Evolutionary conservation across 1,139 yeast genomes (phyloP).

Genomic region (Geotrichum cucujoidarum): DNA sequence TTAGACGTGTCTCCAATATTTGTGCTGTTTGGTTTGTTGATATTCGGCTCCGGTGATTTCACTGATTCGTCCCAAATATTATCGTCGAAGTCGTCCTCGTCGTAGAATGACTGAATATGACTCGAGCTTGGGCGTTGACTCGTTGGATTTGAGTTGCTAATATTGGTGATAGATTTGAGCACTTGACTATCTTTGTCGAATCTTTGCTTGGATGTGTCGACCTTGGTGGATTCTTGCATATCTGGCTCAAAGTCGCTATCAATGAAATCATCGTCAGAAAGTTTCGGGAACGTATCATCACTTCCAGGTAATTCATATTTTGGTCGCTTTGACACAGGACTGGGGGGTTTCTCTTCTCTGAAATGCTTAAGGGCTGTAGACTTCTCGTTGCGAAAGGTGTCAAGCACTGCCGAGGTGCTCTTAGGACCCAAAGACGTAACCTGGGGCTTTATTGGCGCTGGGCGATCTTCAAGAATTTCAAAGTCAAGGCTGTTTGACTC

Average conservation of each 20-base stretch:
- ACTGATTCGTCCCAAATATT: background rate
- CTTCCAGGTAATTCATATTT: background rate
- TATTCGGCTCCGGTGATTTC: background rate
- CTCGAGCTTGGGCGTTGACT: background rate
- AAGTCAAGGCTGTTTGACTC: too few species aligned
- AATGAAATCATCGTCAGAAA: slow-evolving; percentile 3
- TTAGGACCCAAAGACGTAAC: too few species aligned
- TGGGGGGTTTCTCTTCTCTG: too few species aligned
- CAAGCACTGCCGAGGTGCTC: too few species aligned
- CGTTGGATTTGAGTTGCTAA: background rate
- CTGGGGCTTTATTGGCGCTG: too few species aligned
- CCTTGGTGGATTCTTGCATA: background rate
- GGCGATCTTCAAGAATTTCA: too few species aligned
- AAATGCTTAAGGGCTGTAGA: too few species aligned
- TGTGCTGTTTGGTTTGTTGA: background rate
- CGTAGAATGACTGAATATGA: background rate
- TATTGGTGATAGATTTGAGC: slow-evolving; percentile 15
- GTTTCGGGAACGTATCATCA: background rate
- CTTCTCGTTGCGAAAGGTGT: too few species aligned
- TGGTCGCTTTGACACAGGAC: too few species aligned
- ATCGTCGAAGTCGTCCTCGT: slow-evolving; percentile 3
- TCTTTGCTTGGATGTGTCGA: background rate
- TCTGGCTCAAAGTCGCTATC: slow-evolving; percentile 3
- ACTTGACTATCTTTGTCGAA: background rate
- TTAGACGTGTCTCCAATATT: too few species aligned